These are phyloP conservation scores for Terana coerulea DNA, from an alignment of 768 basidiomycete genomes.

Conservation along the genomic window DNA sequence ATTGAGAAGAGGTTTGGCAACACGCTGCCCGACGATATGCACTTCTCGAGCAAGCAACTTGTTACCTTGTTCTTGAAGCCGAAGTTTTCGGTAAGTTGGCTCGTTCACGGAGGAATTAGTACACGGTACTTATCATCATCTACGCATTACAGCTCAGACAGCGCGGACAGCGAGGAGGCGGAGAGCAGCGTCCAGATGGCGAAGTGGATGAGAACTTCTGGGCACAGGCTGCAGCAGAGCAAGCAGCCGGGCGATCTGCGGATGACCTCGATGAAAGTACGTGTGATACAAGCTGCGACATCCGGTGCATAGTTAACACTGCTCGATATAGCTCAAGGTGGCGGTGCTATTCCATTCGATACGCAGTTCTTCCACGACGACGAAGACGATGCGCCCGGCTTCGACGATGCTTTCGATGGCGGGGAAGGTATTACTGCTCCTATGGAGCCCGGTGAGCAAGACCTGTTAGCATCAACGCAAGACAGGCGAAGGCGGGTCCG, in stretches of 20 bases:
- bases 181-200: slow-evolving; percentile 65
- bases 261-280: slow-evolving; percentile 64
- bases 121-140: not conserved
- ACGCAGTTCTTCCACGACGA: slow-evolving; percentile 98
- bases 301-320: not conserved
- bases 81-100: slow-evolving; percentile 77
- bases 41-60: slow-evolving; percentile 88
- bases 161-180: slow-evolving; percentile 58
- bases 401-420: slow-evolving; percentile 60
- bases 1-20: slow-evolving; percentile 70
- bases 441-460: slow-evolving; percentile 73
- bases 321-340: slow-evolving; percentile 35
- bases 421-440: slow-evolving; percentile 32
- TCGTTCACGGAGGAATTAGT: not conserved
- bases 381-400: slow-evolving; percentile 62
- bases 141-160: slow-evolving; percentile 82
- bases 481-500: slow-evolving; percentile 71
- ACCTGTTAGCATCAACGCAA: slow-evolving; percentile 81
- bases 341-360: slow-evolving; percentile 74
- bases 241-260: slow-evolving; percentile 52
- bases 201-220: slow-evolving; percentile 97
- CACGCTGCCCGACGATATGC: slow-evolving; percentile 93
- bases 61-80: slow-evolving; percentile 95
- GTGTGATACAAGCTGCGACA: slow-evolving; percentile 20
- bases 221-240: slow-evolving; percentile 90